Percentiles rank a stretch among this genome's conserved stretches.
phyloP scores from a whole-genome alignment of 2,329 filamentous ascomycete genomes.

The Aspergillus alliaceus region DNA sequence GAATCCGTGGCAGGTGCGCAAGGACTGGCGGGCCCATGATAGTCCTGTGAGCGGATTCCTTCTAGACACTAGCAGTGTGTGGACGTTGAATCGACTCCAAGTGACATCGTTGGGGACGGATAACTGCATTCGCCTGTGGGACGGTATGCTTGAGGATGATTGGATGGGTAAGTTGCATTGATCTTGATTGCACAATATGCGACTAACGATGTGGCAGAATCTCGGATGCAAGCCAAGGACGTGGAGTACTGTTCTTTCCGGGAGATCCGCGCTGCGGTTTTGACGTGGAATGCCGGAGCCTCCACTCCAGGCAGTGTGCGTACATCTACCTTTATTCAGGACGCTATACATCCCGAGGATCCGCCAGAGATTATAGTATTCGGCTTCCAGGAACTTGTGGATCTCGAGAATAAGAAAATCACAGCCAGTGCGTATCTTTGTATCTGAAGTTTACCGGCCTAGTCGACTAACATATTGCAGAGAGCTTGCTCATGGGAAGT shows the following conservation, averaged over 20 bases:
- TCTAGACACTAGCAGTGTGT: conserved; percentile 78
- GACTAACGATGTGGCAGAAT: conserved; percentile 53
- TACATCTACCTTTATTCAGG: conserved; percentile 76
- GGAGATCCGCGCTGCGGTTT: conserved; percentile 73
- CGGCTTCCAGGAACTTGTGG: conserved; percentile 97
- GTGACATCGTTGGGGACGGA: conserved; percentile 86
- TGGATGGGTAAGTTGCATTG: conserved; percentile 65
- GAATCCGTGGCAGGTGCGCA: conserved; percentile 85
- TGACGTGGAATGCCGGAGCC: conserved; percentile 98
- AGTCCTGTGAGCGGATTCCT: conserved; percentile 76
- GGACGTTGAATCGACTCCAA: conserved; percentile 79
- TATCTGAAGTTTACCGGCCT: not conserved
- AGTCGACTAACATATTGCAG: conserved; percentile 40
- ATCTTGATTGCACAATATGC: conserved; percentile 1
- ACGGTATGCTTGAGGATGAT: conserved; percentile 88
- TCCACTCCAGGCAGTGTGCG: conserved; percentile 82
- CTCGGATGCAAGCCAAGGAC: conserved; percentile 81
- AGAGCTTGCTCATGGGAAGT: conserved; percentile 76
- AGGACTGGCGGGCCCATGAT: conserved; percentile 92
- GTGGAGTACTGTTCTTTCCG: conserved; percentile 82
- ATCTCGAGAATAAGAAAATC: conserved; percentile 94
- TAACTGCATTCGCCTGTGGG: conserved; percentile 82
- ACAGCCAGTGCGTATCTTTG: conserved; percentile 71
- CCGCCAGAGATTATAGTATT: conserved; percentile 90
- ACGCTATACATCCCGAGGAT: conserved; percentile 72